A percentile compares a stretch with the other conserved stretches of the same genome.
phyloP scores from a whole-genome alignment of 164 flowering plant genomes.

The Santalum album region DNA sequence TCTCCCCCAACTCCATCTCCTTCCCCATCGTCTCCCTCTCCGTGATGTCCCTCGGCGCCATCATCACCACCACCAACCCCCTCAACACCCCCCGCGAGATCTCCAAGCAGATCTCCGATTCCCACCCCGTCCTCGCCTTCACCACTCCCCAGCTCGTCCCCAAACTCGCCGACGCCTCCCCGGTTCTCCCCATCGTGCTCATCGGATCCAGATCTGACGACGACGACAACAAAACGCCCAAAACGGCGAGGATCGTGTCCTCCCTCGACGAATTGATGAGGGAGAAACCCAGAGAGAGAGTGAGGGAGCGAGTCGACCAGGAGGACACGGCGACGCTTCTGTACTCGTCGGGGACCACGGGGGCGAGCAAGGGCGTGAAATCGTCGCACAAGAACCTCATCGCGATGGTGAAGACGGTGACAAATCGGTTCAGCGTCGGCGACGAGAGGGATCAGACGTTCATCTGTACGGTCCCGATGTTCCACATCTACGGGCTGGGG shows the following conservation, averaged over 20 bases:
- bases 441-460: slow-evolving; percentile 25
- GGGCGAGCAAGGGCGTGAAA: slow-evolving; percentile 80
- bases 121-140: slow-evolving; percentile 71
- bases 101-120: slow-evolving; percentile 61
- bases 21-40: slow-evolving; percentile 73
- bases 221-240: background rate
- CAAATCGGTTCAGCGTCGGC: slow-evolving; percentile 26
- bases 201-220: slow-evolving; percentile 17
- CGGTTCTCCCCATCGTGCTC: slow-evolving; percentile 44
- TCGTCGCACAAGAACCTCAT: slow-evolving; percentile 70
- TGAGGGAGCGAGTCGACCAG: slow-evolving; percentile 42
- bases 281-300: slow-evolving; percentile 24
- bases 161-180: slow-evolving; percentile 54
- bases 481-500: slow-evolving; percentile 83
- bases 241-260: slow-evolving; percentile 16
- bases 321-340: slow-evolving; percentile 78
- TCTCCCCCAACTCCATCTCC: slow-evolving; percentile 82
- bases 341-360: slow-evolving; percentile 96
- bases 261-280: slow-evolving; percentile 35
- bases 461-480: slow-evolving; percentile 88
- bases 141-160: slow-evolving; percentile 43
- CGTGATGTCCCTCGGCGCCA: slow-evolving; percentile 77
- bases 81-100: slow-evolving; percentile 75
- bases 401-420: slow-evolving; percentile 50
- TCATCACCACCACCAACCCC: slow-evolving; percentile 87